A percentile compares a stretch with the other conserved stretches of the same genome.
phyloP scores from a whole-genome alignment of 768 basidiomycete species.

The Lactarius vividus region DNA sequence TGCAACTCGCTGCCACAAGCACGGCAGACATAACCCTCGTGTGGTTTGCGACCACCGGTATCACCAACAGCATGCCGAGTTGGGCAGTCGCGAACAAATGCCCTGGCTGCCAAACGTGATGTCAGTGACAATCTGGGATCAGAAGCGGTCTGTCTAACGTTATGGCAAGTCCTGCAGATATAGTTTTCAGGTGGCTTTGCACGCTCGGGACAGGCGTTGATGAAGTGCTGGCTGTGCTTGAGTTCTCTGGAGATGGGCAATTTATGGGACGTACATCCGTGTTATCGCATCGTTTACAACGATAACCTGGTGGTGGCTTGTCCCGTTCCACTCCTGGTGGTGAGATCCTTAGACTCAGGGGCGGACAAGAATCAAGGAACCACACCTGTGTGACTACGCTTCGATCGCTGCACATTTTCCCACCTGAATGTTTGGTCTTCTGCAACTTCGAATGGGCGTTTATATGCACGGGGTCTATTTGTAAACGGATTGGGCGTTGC shows the following conservation, averaged over 20 bases:
- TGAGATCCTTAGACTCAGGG: constrained; percentile 1
- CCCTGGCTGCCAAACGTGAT: constrained; percentile 51
- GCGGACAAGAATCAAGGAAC: constrained; percentile 23
- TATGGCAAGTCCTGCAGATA: constrained; percentile 81
- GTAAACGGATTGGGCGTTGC: constrained; percentile 70
- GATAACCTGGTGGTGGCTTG: constrained; percentile 69
- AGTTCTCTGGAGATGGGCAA: neutral
- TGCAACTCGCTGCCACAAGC: constrained; percentile 88
- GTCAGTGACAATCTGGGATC: constrained; percentile 11
- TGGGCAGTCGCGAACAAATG: constrained; percentile 89
- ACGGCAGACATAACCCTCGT: constrained; percentile 83
- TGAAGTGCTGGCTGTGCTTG: constrained; percentile 56
- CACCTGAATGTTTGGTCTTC: constrained; percentile 67
- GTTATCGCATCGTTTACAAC: constrained; percentile 74
- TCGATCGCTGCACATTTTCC: constrained; percentile 52
- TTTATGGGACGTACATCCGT: constrained; percentile 50
- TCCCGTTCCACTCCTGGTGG: constrained; percentile 40
- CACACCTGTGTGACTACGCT: constrained; percentile 56
- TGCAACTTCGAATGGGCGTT: constrained; percentile 50
- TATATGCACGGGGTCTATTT: constrained; percentile 41
- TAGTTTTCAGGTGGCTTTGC: constrained; percentile 80
- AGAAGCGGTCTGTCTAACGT: constrained; percentile 41
- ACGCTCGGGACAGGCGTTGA: constrained; percentile 72
- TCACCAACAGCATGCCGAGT: constrained; percentile 73
- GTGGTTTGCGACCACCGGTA: constrained; percentile 80